Base-by-base conservation (phyloP, 805 yeast species). In the Myxozyma neotropica region DNA sequence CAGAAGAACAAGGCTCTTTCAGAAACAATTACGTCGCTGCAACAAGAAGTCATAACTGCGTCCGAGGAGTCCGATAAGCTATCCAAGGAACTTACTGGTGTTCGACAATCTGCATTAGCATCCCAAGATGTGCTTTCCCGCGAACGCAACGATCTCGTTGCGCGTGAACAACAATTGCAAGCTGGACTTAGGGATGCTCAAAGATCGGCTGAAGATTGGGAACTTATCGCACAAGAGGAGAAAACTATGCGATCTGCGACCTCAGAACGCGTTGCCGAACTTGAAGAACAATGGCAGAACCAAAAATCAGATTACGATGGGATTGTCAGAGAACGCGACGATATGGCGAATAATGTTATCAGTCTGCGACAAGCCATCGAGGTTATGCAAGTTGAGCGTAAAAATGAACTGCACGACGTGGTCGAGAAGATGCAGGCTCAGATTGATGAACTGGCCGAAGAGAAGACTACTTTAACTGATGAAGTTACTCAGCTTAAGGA, bases 151-250 rank as follows among this genome's bases (percentile, higher is more conserved):
- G 52, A 54, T 1, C 40, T 58, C 8, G 17, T 54, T 26, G 52
- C 51, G 23, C 53, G 56, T 4, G 65, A 59, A 19, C 54, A 55
- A 36, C n/a, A 31, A 35, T 64, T 59, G 39, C 64, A 63, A 50
- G 60, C 52, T 39, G 57, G 59, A 49, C 67, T 66, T 49, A 65
- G 57, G 12, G 66, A 66, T n/a, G 46, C 51, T 21, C 47, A 64
- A 43, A 60, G 57, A 29, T 45, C 69, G 12, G 53, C 65, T n/a
- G 64, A 66, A 21, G 74, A 73, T 58, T 63, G 74, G 64, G 72
- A 73, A 38, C 59, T 72, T 15, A 71, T 74, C 17, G 65, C 76
- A 7, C 64, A 61, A 27, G 76, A 75, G 73, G 78, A 53, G 76
- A 75, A 57, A 63, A 67, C 55, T 23, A 62, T 38, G 53, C 38